A percentile compares a stretch with the other conserved stretches of the same genome.
Conservation (phyloP, 2,329 filamentous ascomycete genomes). For the Aspergillus ochraceus region DNA sequence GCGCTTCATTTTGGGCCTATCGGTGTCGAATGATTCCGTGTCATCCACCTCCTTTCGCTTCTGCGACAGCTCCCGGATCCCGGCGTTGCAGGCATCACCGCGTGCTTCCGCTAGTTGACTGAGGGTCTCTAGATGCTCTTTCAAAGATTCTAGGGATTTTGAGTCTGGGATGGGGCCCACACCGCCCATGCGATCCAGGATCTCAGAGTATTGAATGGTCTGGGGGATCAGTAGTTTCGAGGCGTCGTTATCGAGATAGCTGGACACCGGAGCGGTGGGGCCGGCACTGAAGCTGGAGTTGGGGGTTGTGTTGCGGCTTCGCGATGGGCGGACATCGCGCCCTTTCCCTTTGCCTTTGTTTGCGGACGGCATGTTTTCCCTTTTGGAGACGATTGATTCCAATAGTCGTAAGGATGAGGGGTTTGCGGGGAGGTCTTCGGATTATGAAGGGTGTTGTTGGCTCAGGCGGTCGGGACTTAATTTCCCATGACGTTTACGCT, state of each 20-base stretch:
- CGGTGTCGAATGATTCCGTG: constrained; percentile 46
- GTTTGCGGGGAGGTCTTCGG: background rate
- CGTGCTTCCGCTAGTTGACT: constrained; percentile 59
- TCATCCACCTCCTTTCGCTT: constrained; percentile 60
- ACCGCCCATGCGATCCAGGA: constrained; percentile 57
- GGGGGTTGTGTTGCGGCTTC: constrained; percentile 65
- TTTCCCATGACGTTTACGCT: background rate
- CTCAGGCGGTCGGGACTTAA: background rate
- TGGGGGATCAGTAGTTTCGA: constrained; percentile 49
- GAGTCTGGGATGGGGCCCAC: constrained; percentile 50
- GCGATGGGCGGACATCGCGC: constrained; percentile 54
- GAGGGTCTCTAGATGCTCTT: constrained; percentile 56
- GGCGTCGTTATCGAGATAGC: constrained; percentile 57
- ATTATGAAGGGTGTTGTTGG: background rate
- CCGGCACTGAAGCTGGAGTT: constrained; percentile 54
- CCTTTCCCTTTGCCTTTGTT: constrained; percentile 55
- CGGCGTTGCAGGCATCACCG: constrained; percentile 58
- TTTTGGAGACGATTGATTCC: background rate
- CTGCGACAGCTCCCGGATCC: constrained; percentile 59
- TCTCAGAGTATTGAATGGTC: constrained; percentile 56
- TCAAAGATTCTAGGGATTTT: constrained; percentile 50
- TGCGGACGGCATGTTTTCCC: constrained; percentile 41
- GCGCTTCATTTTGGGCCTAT: constrained; percentile 49
- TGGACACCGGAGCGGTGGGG: constrained; percentile 37
- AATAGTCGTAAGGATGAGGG: background rate